Evolutionary conservation across 2,329 filamentous ascomycete genomes (phyloP), one percentile per base, ranked within the genome.

Genomic region (Juglanconis oblonga): DNA sequence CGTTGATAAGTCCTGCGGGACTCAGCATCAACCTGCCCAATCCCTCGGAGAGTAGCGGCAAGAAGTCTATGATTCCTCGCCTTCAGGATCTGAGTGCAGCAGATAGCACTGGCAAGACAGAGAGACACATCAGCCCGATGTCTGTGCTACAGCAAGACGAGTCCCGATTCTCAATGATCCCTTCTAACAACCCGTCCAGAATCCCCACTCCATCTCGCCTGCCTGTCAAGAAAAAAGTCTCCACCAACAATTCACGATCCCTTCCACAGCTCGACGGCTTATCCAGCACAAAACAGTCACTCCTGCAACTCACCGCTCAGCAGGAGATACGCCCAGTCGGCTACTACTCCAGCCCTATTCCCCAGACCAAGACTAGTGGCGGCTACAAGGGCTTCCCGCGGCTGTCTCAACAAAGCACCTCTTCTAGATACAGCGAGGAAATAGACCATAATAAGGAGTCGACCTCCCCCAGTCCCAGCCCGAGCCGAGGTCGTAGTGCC

Each of bases 261-360:
- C n/a, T 55, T 31, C n/a, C 47, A 8, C 58, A 63, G 38, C 17
- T 63, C 31, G 57, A 59, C 32, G 58, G 58, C 11, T 52, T 52
- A 8, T n/a, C 44, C 31, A 58, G 35, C 11, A 33, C 49, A n/a
- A 45, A 33, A 9, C 48, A 32, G 36, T 51, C 36, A 14, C 42
- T 38, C 7, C 33, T 47, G 10, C 47, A 47, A 48, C 38, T 59
- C 31, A 47, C 57, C n/a, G 29, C 53, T n/a, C 53, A 40, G 31
- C 60, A 56, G 4, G 58, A 57, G 36, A 29, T 49, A 6, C 52
- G 35, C 14, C 51, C 58, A 31, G 47, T 35, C 11, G 40, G 33
- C 3, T 61, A 33, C 38, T 33, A 53, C 10, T 63, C 54, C 35
- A 55, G 51, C 17, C 58, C 58, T 13, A 55, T 52, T 11, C 17